phyloP scores from a whole-genome alignment of 2,329 filamentous ascomycete species.

The Aspergillus clavatus region DNA sequence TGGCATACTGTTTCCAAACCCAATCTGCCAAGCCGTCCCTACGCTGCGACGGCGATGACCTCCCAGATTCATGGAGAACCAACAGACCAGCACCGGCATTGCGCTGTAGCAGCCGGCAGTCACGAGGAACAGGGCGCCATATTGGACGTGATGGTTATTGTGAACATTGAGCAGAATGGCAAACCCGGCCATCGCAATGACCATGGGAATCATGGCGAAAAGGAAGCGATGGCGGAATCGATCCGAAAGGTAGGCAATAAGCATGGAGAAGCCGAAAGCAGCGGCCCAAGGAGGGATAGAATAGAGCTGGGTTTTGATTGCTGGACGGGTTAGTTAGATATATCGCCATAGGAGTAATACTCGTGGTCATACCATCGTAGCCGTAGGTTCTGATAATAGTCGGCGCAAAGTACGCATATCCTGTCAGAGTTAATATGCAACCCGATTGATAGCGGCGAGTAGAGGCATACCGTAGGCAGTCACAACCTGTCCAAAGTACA shows the following conservation, averaged over 20 bases:
- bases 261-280: conserved; percentile 73
- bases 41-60: conserved; percentile 67
- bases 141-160: conserved; percentile 62
- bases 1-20: conserved; percentile 51
- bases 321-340: conserved; percentile 10
- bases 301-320: conserved; percentile 48
- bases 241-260: conserved; percentile 68
- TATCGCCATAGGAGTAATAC: background rate
- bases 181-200: conserved; percentile 67
- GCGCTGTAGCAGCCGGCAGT: conserved; percentile 74
- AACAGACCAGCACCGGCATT: conserved; percentile 79
- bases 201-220: conserved; percentile 66
- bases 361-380: conserved; percentile 43
- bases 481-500: conserved; percentile 76
- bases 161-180: conserved; percentile 68
- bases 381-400: conserved; percentile 65
- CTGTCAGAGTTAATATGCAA: conserved; percentile 14
- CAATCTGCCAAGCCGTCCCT: conserved; percentile 70
- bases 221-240: conserved; percentile 66
- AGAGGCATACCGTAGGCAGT: conserved; percentile 57
- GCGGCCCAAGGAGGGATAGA: conserved; percentile 58
- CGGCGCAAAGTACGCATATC: conserved; percentile 71
- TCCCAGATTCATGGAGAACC: conserved; percentile 75
- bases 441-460: background rate
- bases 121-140: conserved; percentile 74